Percentiles rank a stretch among this genome's conserved stretches.
Conservation (phyloP, 225 moss, liverwort and hornwort species). For the Marchantia paleacea region DNA sequence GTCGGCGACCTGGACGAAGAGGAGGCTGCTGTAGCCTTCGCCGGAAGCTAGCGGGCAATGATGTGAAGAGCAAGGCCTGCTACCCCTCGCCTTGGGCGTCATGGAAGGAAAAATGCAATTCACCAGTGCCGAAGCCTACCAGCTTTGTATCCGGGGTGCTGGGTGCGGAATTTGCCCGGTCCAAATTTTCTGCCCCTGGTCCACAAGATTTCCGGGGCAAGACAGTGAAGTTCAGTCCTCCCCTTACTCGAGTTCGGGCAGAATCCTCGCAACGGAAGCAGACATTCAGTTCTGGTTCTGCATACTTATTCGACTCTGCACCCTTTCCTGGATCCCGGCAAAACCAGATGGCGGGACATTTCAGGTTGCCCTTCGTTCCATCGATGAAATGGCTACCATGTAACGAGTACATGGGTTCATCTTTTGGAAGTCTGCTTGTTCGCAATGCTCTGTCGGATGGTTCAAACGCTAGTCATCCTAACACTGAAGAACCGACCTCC, state of each 20-base stretch:
- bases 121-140: conserved; percentile 1
- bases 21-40: background rate
- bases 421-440: conserved; percentile 35
- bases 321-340: conserved; percentile 21
- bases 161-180: conserved; percentile 11
- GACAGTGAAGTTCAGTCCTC: conserved; percentile 7
- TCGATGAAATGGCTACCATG: conserved; percentile 48
- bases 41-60: background rate
- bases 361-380: conserved; percentile 35
- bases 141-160: conserved; percentile 17
- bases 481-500: conserved; percentile 38
- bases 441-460: conserved; percentile 36
- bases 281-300: conserved; percentile 29
- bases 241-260: background rate
- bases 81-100: conserved; percentile 21
- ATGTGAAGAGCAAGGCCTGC: conserved; percentile 21
- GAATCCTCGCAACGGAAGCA: conserved; percentile 15
- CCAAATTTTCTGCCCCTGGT: conserved; percentile 6
- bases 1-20: conserved; percentile 25
- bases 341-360: conserved; percentile 25
- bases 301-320: conserved; percentile 21
- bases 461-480: conserved; percentile 30
- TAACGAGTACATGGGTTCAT: conserved; percentile 31
- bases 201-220: conserved; percentile 1
- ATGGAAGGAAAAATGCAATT: conserved; percentile 24